Conservation (phyloP, 768 basidiomycete genomes). For the Leccinum aurantiacum region DNA sequence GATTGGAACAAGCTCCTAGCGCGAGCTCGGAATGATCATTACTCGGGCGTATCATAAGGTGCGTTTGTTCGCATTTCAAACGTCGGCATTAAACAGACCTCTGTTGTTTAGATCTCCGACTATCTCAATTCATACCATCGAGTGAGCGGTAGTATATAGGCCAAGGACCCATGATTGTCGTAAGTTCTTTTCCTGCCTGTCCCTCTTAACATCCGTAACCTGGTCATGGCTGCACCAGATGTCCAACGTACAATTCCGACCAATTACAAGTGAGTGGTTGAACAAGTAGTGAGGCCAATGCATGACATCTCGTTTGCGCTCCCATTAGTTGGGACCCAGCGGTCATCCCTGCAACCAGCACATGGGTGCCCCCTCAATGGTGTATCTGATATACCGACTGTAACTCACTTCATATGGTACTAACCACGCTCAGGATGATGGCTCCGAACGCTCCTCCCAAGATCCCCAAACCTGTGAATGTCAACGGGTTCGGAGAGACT, state of each 20-base stretch:
- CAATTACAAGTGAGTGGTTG: constrained; percentile 18
- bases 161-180: not conserved
- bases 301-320: constrained; percentile 1
- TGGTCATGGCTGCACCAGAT: constrained; percentile 23
- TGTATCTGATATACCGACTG: not conserved
- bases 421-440: constrained; percentile 20
- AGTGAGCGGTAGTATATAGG: not conserved
- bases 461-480: not conserved
- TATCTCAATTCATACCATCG: not conserved
- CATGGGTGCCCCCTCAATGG: constrained; percentile 31
- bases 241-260: constrained; percentile 16
- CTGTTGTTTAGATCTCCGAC: not conserved
- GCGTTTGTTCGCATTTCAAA: not conserved
- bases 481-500: constrained; percentile 26
- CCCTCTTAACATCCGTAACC: not conserved
- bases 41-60: not conserved
- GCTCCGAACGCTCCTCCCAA: constrained; percentile 7
- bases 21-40: not conserved
- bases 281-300: not conserved
- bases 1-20: not conserved
- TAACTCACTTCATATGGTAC: not conserved
- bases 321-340: constrained; percentile 25
- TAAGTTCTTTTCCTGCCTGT: not conserved
- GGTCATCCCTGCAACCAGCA: constrained; percentile 23
- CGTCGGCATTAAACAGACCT: not conserved